phyloP scores from a whole-genome alignment of 768 basidiomycete genomes.

The Sarcodon sp. region DNA sequence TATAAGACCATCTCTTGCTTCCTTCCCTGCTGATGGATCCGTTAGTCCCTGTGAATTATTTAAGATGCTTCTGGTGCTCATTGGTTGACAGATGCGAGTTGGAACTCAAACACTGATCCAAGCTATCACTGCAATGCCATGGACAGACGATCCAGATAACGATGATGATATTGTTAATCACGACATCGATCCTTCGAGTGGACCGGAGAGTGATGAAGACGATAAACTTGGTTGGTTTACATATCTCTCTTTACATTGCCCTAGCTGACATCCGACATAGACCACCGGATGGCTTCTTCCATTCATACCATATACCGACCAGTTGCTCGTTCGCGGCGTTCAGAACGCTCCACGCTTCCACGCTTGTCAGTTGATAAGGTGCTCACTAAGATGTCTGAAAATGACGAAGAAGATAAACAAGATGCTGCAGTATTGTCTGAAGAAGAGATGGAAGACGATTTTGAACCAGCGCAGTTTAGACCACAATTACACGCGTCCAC shows the following conservation, averaged over 20 bases:
- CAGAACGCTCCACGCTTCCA: constrained; percentile 12
- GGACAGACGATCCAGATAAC: constrained; percentile 56
- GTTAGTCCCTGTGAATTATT: constrained; percentile 26
- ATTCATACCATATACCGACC: constrained; percentile 84
- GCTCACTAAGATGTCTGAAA: constrained; percentile 15
- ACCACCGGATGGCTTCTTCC: constrained; percentile 56
- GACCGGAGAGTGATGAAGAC: constrained; percentile 60
- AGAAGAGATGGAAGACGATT: constrained; percentile 46
- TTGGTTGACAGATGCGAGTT: constrained; percentile 55
- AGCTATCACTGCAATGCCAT: constrained; percentile 76
- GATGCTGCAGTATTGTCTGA: constrained; percentile 26
- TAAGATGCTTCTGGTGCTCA: neutral
- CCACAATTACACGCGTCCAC: neutral
- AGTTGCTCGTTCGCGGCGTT: constrained; percentile 50
- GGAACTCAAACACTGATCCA: constrained; percentile 87
- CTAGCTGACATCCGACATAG: constrained; percentile 13
- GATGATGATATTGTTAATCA: constrained; percentile 45
- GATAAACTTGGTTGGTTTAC: constrained; percentile 19
- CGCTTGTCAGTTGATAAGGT: constrained; percentile 10
- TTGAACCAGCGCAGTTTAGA: constrained; percentile 30
- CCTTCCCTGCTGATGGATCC: constrained; percentile 60
- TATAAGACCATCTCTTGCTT: constrained; percentile 29
- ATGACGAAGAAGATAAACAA: constrained; percentile 17
- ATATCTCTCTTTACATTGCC: neutral
- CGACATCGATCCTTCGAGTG: constrained; percentile 21